Evolutionary conservation across 208 protist species (phyloP), one percentile per base, ranked within the genome.

Genomic region (Wallacemonas sp.): DNA sequence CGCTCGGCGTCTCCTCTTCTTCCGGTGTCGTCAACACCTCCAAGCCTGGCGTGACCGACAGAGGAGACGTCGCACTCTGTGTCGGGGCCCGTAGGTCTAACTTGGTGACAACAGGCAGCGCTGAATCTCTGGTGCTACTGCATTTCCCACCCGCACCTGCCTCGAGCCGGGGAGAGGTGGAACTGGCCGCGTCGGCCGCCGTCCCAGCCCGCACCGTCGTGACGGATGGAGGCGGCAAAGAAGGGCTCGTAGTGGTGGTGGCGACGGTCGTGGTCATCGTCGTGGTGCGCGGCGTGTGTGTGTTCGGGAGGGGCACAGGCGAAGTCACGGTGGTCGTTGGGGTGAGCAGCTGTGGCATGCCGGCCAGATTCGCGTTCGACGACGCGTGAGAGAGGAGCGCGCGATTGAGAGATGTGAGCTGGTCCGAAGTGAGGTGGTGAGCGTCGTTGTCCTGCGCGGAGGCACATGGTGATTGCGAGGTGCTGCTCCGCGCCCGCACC

Each of bases 261-360:
- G 33, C 38, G 55, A 47, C 36, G 6, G 55, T 44, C n/a, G 38
- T 62, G 21, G n/a, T n/a, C n/a, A n/a, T n/a, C n/a, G n/a, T n/a
- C n/a, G 46, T 54, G 9, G 46, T 26, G 22, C 24, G 26, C 9
- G 24, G 55, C 17, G 55, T 34, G 4, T 2, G 3, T 19, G 31
- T 38, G 55, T 60, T 19, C 15, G 38, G 55, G 12, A 17, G 15
- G 9, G 46, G 3, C 5, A 26, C 21, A 3, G 9, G 46, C 22
- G 46, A n/a, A n/a, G n/a, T n/a, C n/a, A n/a, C n/a, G n/a, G n/a
- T n/a, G n/a, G n/a, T n/a, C n/a, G n/a, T n/a, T n/a, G n/a, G n/a
- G n/a, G n/a, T n/a, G n/a, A n/a, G n/a, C n/a, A n/a, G n/a, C n/a
- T n/a, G n/a, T n/a, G n/a, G n/a, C n/a, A n/a, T 15, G 22, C 3